Base-by-base conservation (phyloP, 1,139 yeast species). In the Taphrina betulina region DNA sequence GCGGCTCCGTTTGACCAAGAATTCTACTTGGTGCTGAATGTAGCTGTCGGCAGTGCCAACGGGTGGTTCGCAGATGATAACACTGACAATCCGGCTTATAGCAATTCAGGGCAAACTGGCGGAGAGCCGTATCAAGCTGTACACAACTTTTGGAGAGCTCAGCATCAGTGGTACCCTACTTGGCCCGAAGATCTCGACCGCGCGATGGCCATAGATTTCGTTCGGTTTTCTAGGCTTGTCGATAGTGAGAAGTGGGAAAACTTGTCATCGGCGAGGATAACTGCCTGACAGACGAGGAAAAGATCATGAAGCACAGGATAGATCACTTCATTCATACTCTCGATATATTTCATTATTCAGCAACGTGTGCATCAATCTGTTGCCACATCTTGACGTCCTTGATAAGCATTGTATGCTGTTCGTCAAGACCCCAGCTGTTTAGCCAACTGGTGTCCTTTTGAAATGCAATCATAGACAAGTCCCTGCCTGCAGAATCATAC, bases 1-100 rank as follows among this genome's bases (percentile, higher is more conserved):
- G 57, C 57, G 3, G 61, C 62, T 19, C 62, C 62, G 10, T 60
- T 60, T 19, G 62, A 60, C 48, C 61, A 59, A 41, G 57, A 52
- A 12, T 60, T 60, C 33, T 59, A 59, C 35, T 28, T 59, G 36
- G 59, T 60, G 26, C 40, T 60, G 24, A 59, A 60, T 40, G 61
- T 60, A 33, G 61, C 59, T 3, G 61, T 59, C n/a, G 62, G 62
- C 14, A 61, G 62, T 26, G 55, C 53, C 10, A 60, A 60, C 31
- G 62, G 62, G n/a, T 60, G 50, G 48, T 59, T 60, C 29, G 50
- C 60, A 3, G 62, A 60, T 20, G 52, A 45, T 29, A 51, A 43
- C 20, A 59, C 45, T 12, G 46, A 35, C 23, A 59, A 60, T 54
- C 62, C 61, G 5, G 58, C 61, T 53, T 50, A 50, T 26, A 26